Conservation (phyloP, 1,139 yeast species). For the Scheffersomyces segobiensis region DNA sequence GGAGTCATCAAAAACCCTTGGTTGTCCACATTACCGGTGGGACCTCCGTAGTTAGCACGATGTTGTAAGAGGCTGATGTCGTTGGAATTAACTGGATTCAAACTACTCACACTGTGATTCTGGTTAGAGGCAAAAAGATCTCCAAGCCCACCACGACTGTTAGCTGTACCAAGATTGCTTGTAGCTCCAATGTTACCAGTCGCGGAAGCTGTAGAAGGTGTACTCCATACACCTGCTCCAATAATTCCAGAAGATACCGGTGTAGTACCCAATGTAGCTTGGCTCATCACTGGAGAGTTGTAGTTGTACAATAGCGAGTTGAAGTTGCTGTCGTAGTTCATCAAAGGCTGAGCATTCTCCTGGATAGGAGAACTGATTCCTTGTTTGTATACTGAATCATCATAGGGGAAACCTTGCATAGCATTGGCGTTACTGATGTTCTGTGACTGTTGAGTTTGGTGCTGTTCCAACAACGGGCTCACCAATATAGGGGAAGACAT, state of each 20-base stretch:
- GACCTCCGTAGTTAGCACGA: constrained; percentile 1
- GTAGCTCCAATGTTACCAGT: not conserved
- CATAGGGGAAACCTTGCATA: constrained; percentile 21
- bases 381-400: constrained; percentile 19
- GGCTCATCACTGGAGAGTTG: constrained; percentile 16
- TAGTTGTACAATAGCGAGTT: constrained; percentile 14
- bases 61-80: constrained; percentile 1
- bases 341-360: constrained; percentile 3
- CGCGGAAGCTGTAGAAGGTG: not conserved
- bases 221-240: not conserved
- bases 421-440: not conserved
- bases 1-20: constrained; percentile 8
- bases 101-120: constrained; percentile 10
- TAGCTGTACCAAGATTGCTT: not conserved
- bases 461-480: not conserved
- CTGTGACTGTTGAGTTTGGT: not conserved
- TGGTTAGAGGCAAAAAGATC: constrained; percentile 5
- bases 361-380: constrained; percentile 10
- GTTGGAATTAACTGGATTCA: constrained; percentile 2
- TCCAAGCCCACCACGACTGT: not conserved
- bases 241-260: not conserved
- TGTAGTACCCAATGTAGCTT: constrained; percentile 9
- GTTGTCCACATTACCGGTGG: not conserved
- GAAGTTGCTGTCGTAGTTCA: constrained; percentile 9
- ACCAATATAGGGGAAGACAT: not conserved